Conservation (phyloP, 2,329 filamentous ascomycete species). For the Aspergillus quadricinctus region DNA sequence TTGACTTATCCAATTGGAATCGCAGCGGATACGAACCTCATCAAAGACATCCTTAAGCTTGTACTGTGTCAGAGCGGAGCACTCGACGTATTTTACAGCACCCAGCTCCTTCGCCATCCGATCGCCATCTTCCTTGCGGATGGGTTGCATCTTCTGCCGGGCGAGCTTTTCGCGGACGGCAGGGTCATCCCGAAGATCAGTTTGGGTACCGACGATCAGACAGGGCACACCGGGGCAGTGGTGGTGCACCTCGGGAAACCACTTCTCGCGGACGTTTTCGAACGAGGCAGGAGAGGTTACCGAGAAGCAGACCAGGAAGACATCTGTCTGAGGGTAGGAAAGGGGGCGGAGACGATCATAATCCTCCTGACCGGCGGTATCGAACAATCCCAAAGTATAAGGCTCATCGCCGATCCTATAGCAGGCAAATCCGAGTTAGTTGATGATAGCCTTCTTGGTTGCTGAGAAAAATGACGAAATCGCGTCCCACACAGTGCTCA, state of each 20-base stretch:
- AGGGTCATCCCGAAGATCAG: conserved; percentile 86
- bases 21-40: conserved; percentile 61
- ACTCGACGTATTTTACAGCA: conserved; percentile 98
- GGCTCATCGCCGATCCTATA: conserved; percentile 96
- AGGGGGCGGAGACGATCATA: conserved; percentile 95
- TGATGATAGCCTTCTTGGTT: background rate
- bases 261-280: conserved; percentile 98
- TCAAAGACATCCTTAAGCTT: conserved; percentile 99
- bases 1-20: background rate
- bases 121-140: conserved; percentile 89
- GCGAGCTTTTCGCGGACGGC: conserved; percentile 84
- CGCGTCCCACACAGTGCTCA: background rate
- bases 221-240: conserved; percentile 97
- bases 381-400: conserved; percentile 93
- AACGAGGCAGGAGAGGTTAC: conserved; percentile 96
- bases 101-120: conserved; percentile 96
- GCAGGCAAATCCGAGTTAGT: conserved; percentile 4
- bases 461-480: background rate
- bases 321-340: conserved; percentile 97
- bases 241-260: conserved; percentile 98
- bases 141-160: conserved; percentile 94
- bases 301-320: conserved; percentile 98
- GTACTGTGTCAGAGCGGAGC: conserved; percentile 95
- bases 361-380: conserved; percentile 99
- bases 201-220: conserved; percentile 95